Evolutionary conservation across 169 alveolate genomes (phyloP).

Genomic region (Plasmodium gonderi): DNA sequence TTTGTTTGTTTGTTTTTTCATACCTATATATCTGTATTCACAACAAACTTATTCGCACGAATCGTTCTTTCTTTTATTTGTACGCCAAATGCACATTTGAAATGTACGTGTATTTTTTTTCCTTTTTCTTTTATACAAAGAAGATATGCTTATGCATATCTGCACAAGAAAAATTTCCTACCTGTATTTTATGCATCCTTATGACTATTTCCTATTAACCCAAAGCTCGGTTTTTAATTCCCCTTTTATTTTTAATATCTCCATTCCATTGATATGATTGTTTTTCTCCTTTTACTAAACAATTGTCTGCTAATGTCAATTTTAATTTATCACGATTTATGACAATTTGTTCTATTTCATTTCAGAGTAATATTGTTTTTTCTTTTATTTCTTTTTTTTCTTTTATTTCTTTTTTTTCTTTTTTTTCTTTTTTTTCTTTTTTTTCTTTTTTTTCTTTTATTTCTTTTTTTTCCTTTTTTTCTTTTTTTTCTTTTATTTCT

Average conservation of each 20-base stretch:
- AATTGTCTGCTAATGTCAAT: neutral
- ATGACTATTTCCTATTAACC: neutral
- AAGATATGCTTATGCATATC: neutral
- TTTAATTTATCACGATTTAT: neutral
- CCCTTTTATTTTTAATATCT: neutral
- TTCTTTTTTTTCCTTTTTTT: neutral
- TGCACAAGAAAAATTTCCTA: neutral
- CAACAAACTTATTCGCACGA: no score
- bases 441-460: neutral
- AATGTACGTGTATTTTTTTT: neutral
- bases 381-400: neutral
- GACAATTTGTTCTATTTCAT: neutral
- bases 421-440: no score
- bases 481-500: neutral
- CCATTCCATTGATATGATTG: neutral
- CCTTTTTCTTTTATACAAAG: neutral
- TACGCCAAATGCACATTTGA: neutral
- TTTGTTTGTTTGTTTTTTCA: no score
- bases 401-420: neutral
- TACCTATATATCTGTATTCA: neutral
- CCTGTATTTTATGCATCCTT: neutral
- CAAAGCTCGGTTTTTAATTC: neutral
- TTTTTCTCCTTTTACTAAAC: neutral
- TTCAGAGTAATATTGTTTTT: neutral
- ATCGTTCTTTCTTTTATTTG: neutral